Base-by-base conservation (phyloP, 352 stramenopile genomes). In the Phytophthora europaea region DNA sequence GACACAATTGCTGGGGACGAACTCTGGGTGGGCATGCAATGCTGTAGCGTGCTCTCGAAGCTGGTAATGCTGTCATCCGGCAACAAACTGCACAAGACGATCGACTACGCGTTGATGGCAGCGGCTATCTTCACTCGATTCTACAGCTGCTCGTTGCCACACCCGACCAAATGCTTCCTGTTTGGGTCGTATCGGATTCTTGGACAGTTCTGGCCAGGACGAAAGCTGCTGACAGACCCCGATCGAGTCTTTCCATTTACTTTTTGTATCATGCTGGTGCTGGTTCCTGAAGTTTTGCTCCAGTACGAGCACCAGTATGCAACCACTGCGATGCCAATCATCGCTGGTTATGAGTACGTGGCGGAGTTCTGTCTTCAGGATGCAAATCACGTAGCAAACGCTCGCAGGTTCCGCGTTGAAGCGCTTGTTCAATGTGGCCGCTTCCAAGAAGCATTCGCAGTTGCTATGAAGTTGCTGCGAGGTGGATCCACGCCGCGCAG, bases 71-170 rank as follows among this genome's bases (percentile, higher is more conserved):
- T 89, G 18, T 70, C 82, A 12, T 84, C 75, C 1, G 36, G 55
- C 2, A n/a, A 52, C 8, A 72, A 80, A n/a, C 67, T 78, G 23
- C 78, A 83, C 34, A 78, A 84, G 23, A 55, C 76, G 3, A 62
- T 90, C 20, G 82, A 94, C 57, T 90, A 88, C 52, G 84, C 89
- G 6, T 70, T 92, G 10, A 89, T 96, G 83, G 83, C 79, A 12
- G 83, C 85, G 15, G 72, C 84, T 2, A 67, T 90, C 22, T 84
- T 94, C 43, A 81, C 72, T 26, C 84, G 80, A 16, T 77, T 94
- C 33, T 88, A 89, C 33, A 77, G 75, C 15, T 88, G 83, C 13
- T 88, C 89, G 4, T 20, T 94, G 28, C 83, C 83, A 8, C 88
- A 93, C 18, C 89, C 88, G 7, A 82, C 76, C 1, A 77, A 81